Base-by-base conservation (phyloP, 106 monocot species). In the Allium fistulosum region DNA sequence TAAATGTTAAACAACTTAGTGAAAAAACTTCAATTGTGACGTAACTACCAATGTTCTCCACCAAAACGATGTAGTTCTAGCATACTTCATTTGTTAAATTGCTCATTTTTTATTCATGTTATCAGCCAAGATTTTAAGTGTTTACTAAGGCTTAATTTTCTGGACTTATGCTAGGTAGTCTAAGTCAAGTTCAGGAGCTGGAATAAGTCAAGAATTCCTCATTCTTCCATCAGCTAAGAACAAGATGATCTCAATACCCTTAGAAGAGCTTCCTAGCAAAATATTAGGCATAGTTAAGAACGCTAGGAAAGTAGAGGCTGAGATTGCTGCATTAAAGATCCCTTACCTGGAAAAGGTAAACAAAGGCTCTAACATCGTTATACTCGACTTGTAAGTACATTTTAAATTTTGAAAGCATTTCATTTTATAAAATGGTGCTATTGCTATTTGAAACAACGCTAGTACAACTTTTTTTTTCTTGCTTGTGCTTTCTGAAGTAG, bases 211-310 rank as follows among this genome's bases (percentile, higher is more conserved):
- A 91, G 96, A 60, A 68, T 96, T 59, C 96, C 91, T 61, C 86
- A 77, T 9, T 9, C 82, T 91, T 27, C 96, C 91, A 15, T 79
- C 91, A 73, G 85, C 88, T 12, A 88, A 84, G 64, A 92, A 79
- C 74, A 92, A 82, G 68, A 68, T 96, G 62, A 86, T 96, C 74
- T 83, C 91, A 7, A 50, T 96, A 10, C 91, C 96, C 28, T 57
- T 95, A 61, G 91, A 95, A 51, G 91, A 91, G 67, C 77, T 96
- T 13, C 91, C 91, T 5, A 86, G 67, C 88, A 96, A 92, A 76
- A 69, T 86, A 27, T 88, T 75, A 64, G 64, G 72, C 62, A 53
- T 96, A 17, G 91, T 96, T 8, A 83, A 86, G 76, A 83, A 80
- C 65, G 10, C 69, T 48, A 92, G 82, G 78, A 85, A 80, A 78